Evolutionary conservation across 2,329 filamentous ascomycete species (phyloP).

Genomic region (Diaporthe sp.): DNA sequence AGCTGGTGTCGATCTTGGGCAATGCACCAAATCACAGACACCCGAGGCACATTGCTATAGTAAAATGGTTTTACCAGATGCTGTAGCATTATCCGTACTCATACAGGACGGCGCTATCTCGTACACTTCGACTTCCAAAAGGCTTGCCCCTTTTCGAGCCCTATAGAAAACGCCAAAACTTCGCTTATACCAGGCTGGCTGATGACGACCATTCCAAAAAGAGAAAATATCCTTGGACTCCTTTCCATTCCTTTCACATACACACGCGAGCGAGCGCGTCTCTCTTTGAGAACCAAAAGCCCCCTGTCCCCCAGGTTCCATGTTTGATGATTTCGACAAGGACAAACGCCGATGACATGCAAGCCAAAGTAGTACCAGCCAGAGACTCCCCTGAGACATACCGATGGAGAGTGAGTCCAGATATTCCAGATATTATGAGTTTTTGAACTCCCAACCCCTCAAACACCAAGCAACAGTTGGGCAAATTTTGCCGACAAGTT

Average conservation of each 20-base stretch:
- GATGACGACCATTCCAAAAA: slow-evolving; percentile 17
- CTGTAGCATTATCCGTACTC: slow-evolving; percentile 26
- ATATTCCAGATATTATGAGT: slow-evolving; percentile 33
- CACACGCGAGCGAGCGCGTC: neutral
- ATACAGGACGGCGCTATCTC: slow-evolving; percentile 24
- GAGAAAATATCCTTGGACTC: slow-evolving; percentile 12
- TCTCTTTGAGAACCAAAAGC: too few species aligned
- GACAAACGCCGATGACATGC: slow-evolving; percentile 31
- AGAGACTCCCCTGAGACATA: slow-evolving; percentile 6
- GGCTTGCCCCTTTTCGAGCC: neutral
- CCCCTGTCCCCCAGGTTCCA: neutral
- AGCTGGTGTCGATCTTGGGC: neutral
- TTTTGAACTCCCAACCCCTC: slow-evolving; percentile 1
- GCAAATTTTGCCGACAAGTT: neutral
- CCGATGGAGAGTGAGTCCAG: slow-evolving; percentile 12
- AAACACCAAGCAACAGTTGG: neutral
- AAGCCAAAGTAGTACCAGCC: slow-evolving; percentile 25
- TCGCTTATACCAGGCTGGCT: slow-evolving; percentile 25
- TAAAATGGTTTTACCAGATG: neutral
- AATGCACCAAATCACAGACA: neutral
- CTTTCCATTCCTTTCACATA: neutral
- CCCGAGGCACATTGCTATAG: neutral
- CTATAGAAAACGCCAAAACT: slow-evolving; percentile 12
- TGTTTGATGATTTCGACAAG: slow-evolving; percentile 26
- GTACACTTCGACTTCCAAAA: slow-evolving; percentile 11